Evolutionary conservation across 805 yeast genomes (phyloP), one percentile per base, ranked within the genome.

Genomic region (Ascoidea tarda): DNA sequence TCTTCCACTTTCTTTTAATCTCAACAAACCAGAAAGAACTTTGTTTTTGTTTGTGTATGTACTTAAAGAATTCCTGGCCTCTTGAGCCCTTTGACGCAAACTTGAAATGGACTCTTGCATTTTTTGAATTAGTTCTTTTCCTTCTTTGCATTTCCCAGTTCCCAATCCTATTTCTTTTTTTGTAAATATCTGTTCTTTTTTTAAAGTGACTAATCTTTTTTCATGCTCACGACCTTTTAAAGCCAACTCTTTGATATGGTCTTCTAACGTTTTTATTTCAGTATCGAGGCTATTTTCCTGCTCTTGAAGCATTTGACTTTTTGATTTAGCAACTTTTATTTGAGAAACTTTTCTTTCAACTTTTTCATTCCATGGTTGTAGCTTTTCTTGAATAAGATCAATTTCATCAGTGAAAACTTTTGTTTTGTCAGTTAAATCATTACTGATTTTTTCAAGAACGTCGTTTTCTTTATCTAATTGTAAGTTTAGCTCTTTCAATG

Each of bases 331-430:
- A n/a, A 87, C 74, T 50, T 81, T 76, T 6, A 84, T 75, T 49
- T 80, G 79, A 12, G 84, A 76, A 52, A 79, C 79, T 53, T 82
- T 81, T 14, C 76, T 74, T 54, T 77, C 81, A 33, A 89, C 68
- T 57, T 79, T 75, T 32, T 76, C 82, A 54, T 79, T 79, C 90
- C 95, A 88, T 0, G 98, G 99, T 58, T 86, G 90, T 5, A 88
- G 67, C 55, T 82, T 73, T 6, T 71, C 73, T 62, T 87, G 90
- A 46, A 81, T 67, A 12, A 61, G 59, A 58, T 79, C 84, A 51
- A 90, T 84, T 60, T 85, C 76, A 6, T 73, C 75, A 0, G 90
- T 78, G 52, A 84, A 74, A 1, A 69, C 80, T 8, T 79, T 74
- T 0, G 98, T 91, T 62, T 87, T 87, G 49, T 79, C 82, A 6